Conservation (phyloP, 768 basidiomycete genomes). For the Phanerochaete carnosa region DNA sequence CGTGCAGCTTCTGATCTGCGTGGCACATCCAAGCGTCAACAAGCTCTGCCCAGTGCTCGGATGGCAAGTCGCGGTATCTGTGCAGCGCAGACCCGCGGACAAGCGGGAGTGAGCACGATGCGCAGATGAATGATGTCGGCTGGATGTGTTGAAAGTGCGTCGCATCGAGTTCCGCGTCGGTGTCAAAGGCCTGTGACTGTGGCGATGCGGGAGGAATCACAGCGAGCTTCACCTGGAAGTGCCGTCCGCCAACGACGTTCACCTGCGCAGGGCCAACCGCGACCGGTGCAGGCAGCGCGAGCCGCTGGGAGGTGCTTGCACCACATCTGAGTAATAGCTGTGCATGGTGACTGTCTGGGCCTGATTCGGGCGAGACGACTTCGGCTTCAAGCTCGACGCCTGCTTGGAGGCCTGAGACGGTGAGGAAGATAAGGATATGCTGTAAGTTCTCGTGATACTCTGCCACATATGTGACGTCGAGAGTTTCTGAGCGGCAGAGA, state of each 20-base stretch:
- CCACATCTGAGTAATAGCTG: slow-evolving; percentile 63
- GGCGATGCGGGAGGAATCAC: slow-evolving; percentile 25
- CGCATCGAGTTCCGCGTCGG: slow-evolving; percentile 60
- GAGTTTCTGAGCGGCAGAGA: slow-evolving; percentile 11
- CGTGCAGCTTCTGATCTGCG: slow-evolving; percentile 78
- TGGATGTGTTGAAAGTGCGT: slow-evolving; percentile 50
- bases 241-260: slow-evolving; percentile 45
- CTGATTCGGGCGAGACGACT: slow-evolving; percentile 43
- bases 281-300: slow-evolving; percentile 42
- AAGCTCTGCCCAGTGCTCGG: slow-evolving; percentile 96
- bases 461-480: slow-evolving; percentile 51
- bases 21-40: slow-evolving; percentile 99
- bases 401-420: slow-evolving; percentile 45
- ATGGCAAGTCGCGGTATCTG: slow-evolving; percentile 82
- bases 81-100: slow-evolving; percentile 44
- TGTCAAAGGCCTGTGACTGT: slow-evolving; percentile 16
- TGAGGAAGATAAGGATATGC: slow-evolving; percentile 73
- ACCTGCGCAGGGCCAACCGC: slow-evolving; percentile 66
- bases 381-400: slow-evolving; percentile 63
- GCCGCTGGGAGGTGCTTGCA: slow-evolving; percentile 45
- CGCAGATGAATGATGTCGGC: slow-evolving; percentile 71
- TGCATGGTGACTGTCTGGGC: slow-evolving; percentile 39
- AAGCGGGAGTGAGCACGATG: slow-evolving; percentile 76
- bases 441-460: slow-evolving; percentile 88
- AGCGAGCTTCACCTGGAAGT: slow-evolving; percentile 72